Evolutionary conservation across 176 grass and related monocot genomes (phyloP).

Genomic region (Urochloa ruziziensis): DNA sequence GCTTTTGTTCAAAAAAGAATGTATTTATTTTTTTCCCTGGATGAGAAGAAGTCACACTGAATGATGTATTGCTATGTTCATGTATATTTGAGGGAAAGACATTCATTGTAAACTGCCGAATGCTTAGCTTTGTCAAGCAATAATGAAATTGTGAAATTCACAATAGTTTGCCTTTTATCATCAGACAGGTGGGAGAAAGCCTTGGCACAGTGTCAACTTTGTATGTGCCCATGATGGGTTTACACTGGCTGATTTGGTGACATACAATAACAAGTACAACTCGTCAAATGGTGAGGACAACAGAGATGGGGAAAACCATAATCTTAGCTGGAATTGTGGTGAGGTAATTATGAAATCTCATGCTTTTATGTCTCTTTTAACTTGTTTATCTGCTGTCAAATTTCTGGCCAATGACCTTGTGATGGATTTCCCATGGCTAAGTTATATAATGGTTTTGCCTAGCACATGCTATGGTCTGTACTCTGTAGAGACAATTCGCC

Average conservation of each 20-base stretch:
- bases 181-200: conserved; percentile 89
- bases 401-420: conserved; percentile 19
- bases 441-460: background rate
- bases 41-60: background rate
- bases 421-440: conserved; percentile 15
- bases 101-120: background rate
- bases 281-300: conserved; percentile 85
- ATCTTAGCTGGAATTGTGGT: conserved; percentile 97
- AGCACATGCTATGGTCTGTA: background rate
- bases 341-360: conserved; percentile 49
- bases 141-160: conserved; percentile 7
- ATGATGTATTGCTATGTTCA: background rate
- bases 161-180: conserved; percentile 8
- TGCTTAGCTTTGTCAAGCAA: background rate
- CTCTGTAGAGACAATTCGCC: background rate
- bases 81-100: background rate
- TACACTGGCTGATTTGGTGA: conserved; percentile 92
- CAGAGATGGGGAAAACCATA: conserved; percentile 95
- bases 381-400: conserved; percentile 15
- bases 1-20: no score
- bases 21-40: background rate
- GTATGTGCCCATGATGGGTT: conserved; percentile 98
- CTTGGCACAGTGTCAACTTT: conserved; percentile 96
- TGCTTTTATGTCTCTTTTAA: conserved; percentile 7
- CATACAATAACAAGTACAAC: conserved; percentile 94